These are phyloP conservation scores for Debaryomyces psychrophilus DNA, from an alignment of 1,139 yeast genomes.

Conservation along the genomic window DNA sequence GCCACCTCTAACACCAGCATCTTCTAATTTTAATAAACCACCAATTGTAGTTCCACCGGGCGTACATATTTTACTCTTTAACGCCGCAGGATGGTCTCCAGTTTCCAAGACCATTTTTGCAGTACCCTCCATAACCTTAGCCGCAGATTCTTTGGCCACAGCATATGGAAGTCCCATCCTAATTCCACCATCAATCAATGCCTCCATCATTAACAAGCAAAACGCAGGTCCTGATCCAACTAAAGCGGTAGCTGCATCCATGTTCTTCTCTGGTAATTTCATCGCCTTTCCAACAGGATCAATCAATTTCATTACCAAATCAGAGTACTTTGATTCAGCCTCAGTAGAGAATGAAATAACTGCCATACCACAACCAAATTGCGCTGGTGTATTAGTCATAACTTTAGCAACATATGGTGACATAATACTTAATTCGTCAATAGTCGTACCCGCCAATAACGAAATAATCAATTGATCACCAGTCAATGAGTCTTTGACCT, in stretches of 20 bases:
- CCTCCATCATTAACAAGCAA: slow-evolving; percentile 84
- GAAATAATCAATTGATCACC: slow-evolving; percentile 72
- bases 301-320: slow-evolving; percentile 59
- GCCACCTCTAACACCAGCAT: slow-evolving; percentile 83
- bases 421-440: slow-evolving; percentile 61
- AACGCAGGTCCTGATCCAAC: slow-evolving; percentile 99
- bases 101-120: slow-evolving; percentile 84
- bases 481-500: slow-evolving; percentile 45
- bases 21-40: slow-evolving; percentile 91
- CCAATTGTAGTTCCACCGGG: slow-evolving; percentile 99
- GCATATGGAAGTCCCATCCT: slow-evolving; percentile 92
- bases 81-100: slow-evolving; percentile 90
- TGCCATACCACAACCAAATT: slow-evolving; percentile 91
- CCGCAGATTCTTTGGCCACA: slow-evolving; percentile 86
- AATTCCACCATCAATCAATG: slow-evolving; percentile 92
- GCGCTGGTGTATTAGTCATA: slow-evolving; percentile 98
- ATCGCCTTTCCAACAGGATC: slow-evolving; percentile 70
- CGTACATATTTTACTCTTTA: slow-evolving; percentile 88
- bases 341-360: slow-evolving; percentile 70
- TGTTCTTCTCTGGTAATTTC: slow-evolving; percentile 83
- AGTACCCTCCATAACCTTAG: slow-evolving; percentile 96
- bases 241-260: slow-evolving; percentile 95
- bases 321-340: slow-evolving; percentile 50
- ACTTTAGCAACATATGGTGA: slow-evolving; percentile 75
- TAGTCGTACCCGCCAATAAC: slow-evolving; percentile 90